Evolutionary conservation across 1,284 basidiomycete species (phyloP).

Genomic region (Pseudomicrostroma phylloplanum): DNA sequence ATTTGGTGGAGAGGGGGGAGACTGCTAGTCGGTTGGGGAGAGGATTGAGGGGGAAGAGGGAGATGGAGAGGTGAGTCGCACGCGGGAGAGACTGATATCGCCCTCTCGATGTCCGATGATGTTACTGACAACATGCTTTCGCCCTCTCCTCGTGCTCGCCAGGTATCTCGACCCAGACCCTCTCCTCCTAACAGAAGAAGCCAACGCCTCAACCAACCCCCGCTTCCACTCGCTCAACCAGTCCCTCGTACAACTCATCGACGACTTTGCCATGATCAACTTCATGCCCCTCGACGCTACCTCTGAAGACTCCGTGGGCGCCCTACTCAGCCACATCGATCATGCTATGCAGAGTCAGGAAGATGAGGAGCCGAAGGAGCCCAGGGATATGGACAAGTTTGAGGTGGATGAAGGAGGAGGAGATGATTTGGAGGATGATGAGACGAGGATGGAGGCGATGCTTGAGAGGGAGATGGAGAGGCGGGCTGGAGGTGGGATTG

Average conservation of each 20-base stretch:
- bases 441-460: background rate
- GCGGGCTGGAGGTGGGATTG: background rate
- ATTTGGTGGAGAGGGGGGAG: constrained; percentile 72
- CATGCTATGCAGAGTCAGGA: constrained; percentile 77
- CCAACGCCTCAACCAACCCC: constrained; percentile 66
- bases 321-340: constrained; percentile 88
- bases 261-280: constrained; percentile 94
- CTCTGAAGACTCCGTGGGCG: constrained; percentile 79
- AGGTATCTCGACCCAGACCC: constrained; percentile 97
- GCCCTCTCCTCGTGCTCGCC: constrained; percentile 10
- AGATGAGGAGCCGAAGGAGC: constrained; percentile 50
- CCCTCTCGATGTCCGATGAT: constrained; percentile 50
- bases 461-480: background rate
- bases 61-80: constrained; percentile 65
- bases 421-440: background rate
- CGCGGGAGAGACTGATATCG: background rate
- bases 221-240: constrained; percentile 88
- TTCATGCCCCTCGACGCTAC: constrained; percentile 92
- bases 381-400: constrained; percentile 47
- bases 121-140: constrained; percentile 55
- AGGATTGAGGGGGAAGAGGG: constrained; percentile 22
- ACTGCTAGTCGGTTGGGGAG: constrained; percentile 53
- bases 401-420: constrained; percentile 9
- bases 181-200: constrained; percentile 67
- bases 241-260: constrained; percentile 91